phyloP scores from a whole-genome alignment of 768 basidiomycete species.

The Trametopsis cervina region DNA sequence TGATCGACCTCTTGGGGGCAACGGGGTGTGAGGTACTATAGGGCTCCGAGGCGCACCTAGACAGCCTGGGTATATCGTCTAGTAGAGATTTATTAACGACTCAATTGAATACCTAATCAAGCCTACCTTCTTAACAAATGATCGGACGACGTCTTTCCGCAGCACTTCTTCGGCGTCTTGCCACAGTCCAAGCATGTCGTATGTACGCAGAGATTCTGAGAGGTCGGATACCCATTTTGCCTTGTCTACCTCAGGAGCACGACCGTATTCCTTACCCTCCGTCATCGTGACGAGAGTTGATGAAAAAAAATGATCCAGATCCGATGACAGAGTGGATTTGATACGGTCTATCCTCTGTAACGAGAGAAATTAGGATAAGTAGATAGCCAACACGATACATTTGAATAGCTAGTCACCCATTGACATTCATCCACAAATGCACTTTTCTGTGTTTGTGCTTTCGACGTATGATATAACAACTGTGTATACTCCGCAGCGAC shows the following conservation, averaged over 20 bases:
- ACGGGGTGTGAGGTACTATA: constrained; percentile 70
- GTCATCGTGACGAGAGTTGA: constrained; percentile 48
- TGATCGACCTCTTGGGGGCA: constrained; percentile 30
- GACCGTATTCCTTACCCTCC: constrained; percentile 30
- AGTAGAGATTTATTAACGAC: constrained; percentile 3
- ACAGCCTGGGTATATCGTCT: constrained; percentile 74
- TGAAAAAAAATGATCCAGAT: constrained; percentile 79
- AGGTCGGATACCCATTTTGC: constrained; percentile 58
- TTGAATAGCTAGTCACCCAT: constrained; percentile 47
- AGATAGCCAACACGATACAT: constrained; percentile 1
- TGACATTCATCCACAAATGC: constrained; percentile 77
- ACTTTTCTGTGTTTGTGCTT: constrained; percentile 73
- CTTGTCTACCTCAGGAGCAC: constrained; percentile 55
- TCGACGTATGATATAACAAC: constrained; percentile 80
- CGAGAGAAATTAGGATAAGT: too few species aligned
- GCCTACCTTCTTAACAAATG: constrained; percentile 70
- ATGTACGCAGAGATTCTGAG: constrained; percentile 72
- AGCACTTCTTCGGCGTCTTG: constrained; percentile 85
- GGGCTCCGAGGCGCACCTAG: constrained; percentile 67
- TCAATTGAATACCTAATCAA: not conserved
- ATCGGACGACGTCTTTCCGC: constrained; percentile 59
- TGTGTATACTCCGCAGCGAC: constrained; percentile 91
- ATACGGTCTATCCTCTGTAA: constrained; percentile 77
- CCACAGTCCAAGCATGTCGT: constrained; percentile 77
- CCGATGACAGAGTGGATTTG: constrained; percentile 76